Percentiles rank a stretch among this genome's conserved stretches.
Conservation (phyloP, 495 filamentous ascomycete species). For the Penicillium ucsense region DNA sequence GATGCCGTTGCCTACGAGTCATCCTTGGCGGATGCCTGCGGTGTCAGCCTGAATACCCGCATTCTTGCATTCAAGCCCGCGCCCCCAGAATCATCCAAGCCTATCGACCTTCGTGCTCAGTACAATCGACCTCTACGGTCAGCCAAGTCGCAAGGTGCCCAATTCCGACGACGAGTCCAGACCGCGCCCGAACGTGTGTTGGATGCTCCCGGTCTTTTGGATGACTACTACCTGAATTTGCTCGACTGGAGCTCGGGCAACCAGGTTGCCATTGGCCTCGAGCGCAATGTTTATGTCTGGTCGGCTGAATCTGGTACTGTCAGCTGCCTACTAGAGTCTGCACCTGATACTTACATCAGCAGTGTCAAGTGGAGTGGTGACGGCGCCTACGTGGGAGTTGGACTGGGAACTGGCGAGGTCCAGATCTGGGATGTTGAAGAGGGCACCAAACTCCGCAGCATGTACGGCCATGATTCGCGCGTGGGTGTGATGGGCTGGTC, state of each 20-base stretch:
- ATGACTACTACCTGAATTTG: conserved; percentile 98
- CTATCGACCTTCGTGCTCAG: conserved; percentile 91
- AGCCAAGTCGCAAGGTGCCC: conserved; percentile 58
- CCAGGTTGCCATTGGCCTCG: conserved; percentile 94
- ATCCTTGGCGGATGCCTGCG: conserved; percentile 83
- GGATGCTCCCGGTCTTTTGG: conserved; percentile 91
- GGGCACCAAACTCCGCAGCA: conserved; percentile 87
- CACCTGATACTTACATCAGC: conserved; percentile 87
- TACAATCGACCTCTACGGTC: conserved; percentile 94
- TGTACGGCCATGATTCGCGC: conserved; percentile 93
- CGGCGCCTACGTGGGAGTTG: conserved; percentile 91
- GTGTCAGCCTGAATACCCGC: conserved; percentile 82
- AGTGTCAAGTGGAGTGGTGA: conserved; percentile 98
- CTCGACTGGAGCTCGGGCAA: conserved; percentile 96
- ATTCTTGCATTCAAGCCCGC: conserved; percentile 99
- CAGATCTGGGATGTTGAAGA: conserved; percentile 99
- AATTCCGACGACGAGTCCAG: conserved; percentile 81
- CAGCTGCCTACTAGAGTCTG: conserved; percentile 73
- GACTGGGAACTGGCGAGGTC: conserved; percentile 88
- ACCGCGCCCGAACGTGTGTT: conserved; percentile 94
- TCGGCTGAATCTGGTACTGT: conserved; percentile 92
- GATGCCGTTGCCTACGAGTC: conserved; percentile 88
- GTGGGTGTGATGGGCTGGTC: conserved; percentile 98
- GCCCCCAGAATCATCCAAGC: conserved; percentile 91
- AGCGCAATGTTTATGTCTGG: conserved; percentile 97